Evolutionary conservation across 768 basidiomycete species (phyloP).

Genomic region (Russula sp.): DNA sequence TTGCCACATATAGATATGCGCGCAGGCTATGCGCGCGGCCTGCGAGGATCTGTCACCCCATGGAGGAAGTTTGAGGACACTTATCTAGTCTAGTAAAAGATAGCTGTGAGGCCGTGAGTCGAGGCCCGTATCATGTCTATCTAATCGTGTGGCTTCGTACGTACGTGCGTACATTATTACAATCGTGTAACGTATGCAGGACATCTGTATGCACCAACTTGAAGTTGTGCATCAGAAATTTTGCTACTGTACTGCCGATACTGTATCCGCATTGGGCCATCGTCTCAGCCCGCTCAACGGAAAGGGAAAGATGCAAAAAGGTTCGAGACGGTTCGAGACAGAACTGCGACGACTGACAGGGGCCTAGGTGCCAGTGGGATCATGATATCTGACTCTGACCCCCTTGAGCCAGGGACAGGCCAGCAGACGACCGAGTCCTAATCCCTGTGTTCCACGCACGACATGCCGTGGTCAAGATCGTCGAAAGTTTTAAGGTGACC

Average conservation of each 20-base stretch:
- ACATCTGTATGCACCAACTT: not conserved
- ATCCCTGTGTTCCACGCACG: too few species aligned
- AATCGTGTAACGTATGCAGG: not conserved
- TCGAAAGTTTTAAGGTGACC: not conserved
- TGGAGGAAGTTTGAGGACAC: not conserved
- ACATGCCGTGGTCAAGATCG: too few species aligned
- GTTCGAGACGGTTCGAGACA: too few species aligned
- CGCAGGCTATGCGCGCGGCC: not conserved
- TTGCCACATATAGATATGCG: constrained; percentile 6
- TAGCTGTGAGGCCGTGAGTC: not conserved
- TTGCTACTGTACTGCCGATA: not conserved
- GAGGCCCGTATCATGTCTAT: constrained; percentile 8
- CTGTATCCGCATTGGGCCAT: too few species aligned
- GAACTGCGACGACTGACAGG: too few species aligned
- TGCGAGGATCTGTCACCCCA: constrained; percentile 7
- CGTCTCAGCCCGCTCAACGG: not conserved
- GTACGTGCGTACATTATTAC: constrained; percentile 5
- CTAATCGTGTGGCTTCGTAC: constrained; percentile 15
- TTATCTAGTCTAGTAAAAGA: not conserved
- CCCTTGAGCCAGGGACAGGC: too few species aligned
- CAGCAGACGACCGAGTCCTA: too few species aligned
- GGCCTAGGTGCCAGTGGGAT: too few species aligned
- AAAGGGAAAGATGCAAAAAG: too few species aligned
- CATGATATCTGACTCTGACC: too few species aligned
- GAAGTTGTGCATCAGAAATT: constrained; percentile 1